Conservation (phyloP, 495 filamentous ascomycete genomes). For the Penicillium ucsense region DNA sequence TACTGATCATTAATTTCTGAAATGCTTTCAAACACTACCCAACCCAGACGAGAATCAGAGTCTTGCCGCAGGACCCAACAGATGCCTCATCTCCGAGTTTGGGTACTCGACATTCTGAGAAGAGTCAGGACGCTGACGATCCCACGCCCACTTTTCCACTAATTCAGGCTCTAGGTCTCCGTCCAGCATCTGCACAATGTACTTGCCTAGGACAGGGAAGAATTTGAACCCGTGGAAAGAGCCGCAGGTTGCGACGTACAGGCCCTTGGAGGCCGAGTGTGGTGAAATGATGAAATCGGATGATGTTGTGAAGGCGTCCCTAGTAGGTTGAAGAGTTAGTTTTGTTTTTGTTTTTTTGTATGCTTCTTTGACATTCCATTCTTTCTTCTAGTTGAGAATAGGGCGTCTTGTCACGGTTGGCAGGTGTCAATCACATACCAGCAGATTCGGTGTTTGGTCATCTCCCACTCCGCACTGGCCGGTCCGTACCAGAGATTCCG, state of each 20-base stretch:
- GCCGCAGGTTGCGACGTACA: slow-evolving; percentile 42
- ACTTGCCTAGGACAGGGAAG: slow-evolving; percentile 48
- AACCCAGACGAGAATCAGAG: slow-evolving; percentile 16
- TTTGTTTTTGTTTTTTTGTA: not conserved
- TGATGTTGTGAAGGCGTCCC: slow-evolving; percentile 34
- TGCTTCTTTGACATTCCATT: no score
- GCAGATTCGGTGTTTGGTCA: slow-evolving; percentile 36
- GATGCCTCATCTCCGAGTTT: slow-evolving; percentile 27
- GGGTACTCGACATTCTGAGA: slow-evolving; percentile 27
- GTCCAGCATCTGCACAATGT: slow-evolving; percentile 47
- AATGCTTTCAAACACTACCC: not conserved
- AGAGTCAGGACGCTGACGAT: slow-evolving; percentile 34
- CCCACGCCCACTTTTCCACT: slow-evolving; percentile 45
- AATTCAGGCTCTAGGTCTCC: slow-evolving; percentile 34
- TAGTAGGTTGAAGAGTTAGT: slow-evolving; percentile 5
- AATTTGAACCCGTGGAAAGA: slow-evolving; percentile 51
- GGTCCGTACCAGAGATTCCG: slow-evolving; percentile 30
- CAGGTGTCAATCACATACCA: slow-evolving; percentile 20
- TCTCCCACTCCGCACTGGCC: slow-evolving; percentile 24
- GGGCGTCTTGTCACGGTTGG: not conserved
- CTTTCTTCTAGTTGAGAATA: no score
- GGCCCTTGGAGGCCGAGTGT: slow-evolving; percentile 39
- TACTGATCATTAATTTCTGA: no score
- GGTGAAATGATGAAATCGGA: slow-evolving; percentile 49
- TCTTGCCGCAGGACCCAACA: slow-evolving; percentile 24